Evolutionary conservation across 2,329 filamentous ascomycete genomes (phyloP).

Genomic region (Pseudocercospora pini-densiflorae): DNA sequence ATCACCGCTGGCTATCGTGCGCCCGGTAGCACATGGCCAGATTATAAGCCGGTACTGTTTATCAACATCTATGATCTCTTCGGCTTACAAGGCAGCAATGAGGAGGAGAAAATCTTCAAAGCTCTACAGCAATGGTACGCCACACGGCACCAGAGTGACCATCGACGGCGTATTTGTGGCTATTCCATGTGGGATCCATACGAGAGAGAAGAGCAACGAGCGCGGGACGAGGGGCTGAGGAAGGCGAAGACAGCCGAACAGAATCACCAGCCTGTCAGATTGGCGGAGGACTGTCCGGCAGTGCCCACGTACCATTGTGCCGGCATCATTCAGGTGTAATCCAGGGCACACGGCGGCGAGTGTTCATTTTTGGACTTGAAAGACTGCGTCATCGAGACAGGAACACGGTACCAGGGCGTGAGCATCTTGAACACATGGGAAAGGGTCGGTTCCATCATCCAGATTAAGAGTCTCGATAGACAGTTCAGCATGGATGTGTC

Average conservation of each 20-base stretch:
- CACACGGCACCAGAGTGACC: neutral
- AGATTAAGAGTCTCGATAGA: no score
- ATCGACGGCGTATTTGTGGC: neutral
- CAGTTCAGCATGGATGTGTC: no score
- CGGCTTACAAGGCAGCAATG: neutral
- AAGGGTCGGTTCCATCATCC: no score
- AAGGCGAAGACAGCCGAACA: neutral
- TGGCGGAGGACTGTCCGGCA: neutral
- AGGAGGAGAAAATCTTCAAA: neutral
- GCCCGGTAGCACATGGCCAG: neutral
- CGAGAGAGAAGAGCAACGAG: neutral
- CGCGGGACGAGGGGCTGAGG: neutral
- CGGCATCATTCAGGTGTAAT: no score
- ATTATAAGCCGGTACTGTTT: neutral
- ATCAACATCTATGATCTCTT: constrained; percentile 3
- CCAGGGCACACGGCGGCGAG: no score
- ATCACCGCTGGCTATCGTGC: neutral
- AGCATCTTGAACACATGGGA: no score
- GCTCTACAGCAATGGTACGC: neutral
- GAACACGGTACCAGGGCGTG: no score
- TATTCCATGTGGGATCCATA: neutral
- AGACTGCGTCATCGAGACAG: no score
- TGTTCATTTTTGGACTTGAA: no score
- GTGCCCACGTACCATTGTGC: no score
- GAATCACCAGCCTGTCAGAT: neutral